A percentile compares a stretch with the other conserved stretches of the same genome.
phyloP scores from a whole-genome alignment of 1,139 yeast species.

The Candida labiduridarum region DNA sequence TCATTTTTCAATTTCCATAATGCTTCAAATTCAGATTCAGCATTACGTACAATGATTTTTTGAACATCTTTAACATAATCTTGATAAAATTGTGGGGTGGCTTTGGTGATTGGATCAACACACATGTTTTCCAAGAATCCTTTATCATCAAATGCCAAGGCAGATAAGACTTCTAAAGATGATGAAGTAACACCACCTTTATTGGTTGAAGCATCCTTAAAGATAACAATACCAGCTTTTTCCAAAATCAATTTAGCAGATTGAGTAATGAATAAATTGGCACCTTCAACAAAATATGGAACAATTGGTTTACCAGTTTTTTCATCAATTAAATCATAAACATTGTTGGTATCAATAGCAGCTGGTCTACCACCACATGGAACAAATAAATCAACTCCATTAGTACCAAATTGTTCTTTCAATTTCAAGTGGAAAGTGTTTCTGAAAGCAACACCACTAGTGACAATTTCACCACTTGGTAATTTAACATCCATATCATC shows the following conservation, averaged over 20 bases:
- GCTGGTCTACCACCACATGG: constrained; percentile 99
- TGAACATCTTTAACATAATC: constrained; percentile 85
- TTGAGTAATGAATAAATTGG: constrained; percentile 93
- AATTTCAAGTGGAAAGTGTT: constrained; percentile 83
- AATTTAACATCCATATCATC: constrained; percentile 81
- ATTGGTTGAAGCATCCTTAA: constrained; percentile 96
- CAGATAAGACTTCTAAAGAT: constrained; percentile 92
- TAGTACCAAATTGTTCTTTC: constrained; percentile 60
- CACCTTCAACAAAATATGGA: constrained; percentile 96
- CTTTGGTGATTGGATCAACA: constrained; percentile 53
- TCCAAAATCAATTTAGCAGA: constrained; percentile 87
- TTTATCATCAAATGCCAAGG: constrained; percentile 85
- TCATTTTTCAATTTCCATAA: constrained; percentile 76
- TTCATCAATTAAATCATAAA: constrained; percentile 67
- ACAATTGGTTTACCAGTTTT: constrained; percentile 76
- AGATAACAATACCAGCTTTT: constrained; percentile 80
- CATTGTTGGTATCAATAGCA: constrained; percentile 88
- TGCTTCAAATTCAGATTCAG: constrained; percentile 81
- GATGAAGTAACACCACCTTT: constrained; percentile 99
- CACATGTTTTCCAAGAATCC: constrained; percentile 80
- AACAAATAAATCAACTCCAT: constrained; percentile 78
- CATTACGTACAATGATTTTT: constrained; percentile 71
- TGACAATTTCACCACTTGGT: constrained; percentile 75
- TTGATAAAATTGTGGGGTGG: constrained; percentile 74
- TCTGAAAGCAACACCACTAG: constrained; percentile 91